Base-by-base conservation (phyloP, 495 filamentous ascomycete genomes). In the Margaritispora aquatica region DNA sequence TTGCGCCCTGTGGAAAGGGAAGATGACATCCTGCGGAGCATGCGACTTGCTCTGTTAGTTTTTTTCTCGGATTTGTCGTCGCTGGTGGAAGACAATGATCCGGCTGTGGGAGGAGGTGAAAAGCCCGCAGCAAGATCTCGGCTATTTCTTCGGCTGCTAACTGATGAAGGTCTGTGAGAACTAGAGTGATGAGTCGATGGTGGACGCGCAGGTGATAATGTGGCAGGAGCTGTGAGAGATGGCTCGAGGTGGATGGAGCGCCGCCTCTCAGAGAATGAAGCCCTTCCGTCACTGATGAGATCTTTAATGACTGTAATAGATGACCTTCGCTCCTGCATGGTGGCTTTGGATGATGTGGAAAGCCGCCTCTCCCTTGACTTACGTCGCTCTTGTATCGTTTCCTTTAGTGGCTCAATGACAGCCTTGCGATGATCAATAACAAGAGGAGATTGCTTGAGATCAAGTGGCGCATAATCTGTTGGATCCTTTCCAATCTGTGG, bases 1-100 rank as follows among this genome's bases (percentile, higher is more conserved):
- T 87, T 87, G 48, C 86, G 83, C 22, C 71, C 76, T 0, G 81
- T 76, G 27, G 78, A 82, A 17, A 92, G 78, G 17, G 78, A 78
- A 54, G 81, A 86, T 29, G 88, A 91, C 75, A 96, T 85, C 19
- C 90, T 85, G 46, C 88, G 85, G 68, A 96, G 85, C 41, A 96
- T 79, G 23, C 90, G 85, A 57, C 84, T 87, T 29, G 88, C 84
- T 75, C 68, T 86, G 81, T 66, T 71, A 17, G 70, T 70, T 55
- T 82, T 87, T 76, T 88, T 89, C 11, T 85, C 84, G 13, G 66
- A 22, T 26, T 63, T 60, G 2, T 65, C 63, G 22, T 65, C 63
- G 23, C 49, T 47, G 15, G 22, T 58, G 5, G 63, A 59, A 3
- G 66, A 61, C 7, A 50, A 31, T 26, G 61, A 63, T 8, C 48